Conservation (phyloP, 345 rosid species). For the thale cress (Arabidopsis thaliana) region DNA sequence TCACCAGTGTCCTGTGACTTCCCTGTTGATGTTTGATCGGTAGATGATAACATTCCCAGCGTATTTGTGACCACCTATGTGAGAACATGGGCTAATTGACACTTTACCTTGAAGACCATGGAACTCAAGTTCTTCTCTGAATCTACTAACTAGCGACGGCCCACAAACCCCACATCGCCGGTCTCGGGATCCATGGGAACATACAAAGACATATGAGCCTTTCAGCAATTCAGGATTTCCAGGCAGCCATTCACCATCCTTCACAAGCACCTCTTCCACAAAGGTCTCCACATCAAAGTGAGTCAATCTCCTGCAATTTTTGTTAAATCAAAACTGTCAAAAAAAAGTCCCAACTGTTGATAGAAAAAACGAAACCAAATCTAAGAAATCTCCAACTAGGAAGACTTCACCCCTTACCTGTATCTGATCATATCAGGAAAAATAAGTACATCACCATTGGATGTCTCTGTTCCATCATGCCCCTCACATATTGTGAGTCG, state of each 20-base stretch:
- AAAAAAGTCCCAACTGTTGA: slow-evolving; percentile 20
- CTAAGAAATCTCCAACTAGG: slow-evolving; percentile 18
- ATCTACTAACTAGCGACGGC: slow-evolving; percentile 74
- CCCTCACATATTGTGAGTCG: slow-evolving; percentile 95
- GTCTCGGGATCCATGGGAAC: slow-evolving; percentile 93
- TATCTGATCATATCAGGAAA: slow-evolving; percentile 99
- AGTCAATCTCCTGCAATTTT: slow-evolving; percentile 90
- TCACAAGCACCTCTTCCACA: slow-evolving; percentile 97
- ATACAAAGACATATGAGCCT: slow-evolving; percentile 88
- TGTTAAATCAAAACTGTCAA: slow-evolving; percentile 21
- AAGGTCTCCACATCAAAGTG: slow-evolving; percentile 99
- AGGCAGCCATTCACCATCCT: slow-evolving; percentile 91
- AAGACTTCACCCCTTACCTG: slow-evolving; percentile 55
- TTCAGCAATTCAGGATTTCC: slow-evolving; percentile 83
- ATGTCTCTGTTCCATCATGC: slow-evolving; percentile 96
- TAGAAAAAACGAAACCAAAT: slow-evolving; percentile 20
- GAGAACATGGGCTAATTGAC: slow-evolving; percentile 96
- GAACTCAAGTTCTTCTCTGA: slow-evolving; percentile 83
- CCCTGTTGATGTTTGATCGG: slow-evolving; percentile 61
- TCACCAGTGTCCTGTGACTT: slow-evolving; percentile 88
- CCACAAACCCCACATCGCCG: slow-evolving; percentile 95
- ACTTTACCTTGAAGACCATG: slow-evolving; percentile 82
- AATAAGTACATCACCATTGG: slow-evolving; percentile 94
- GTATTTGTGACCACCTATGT: slow-evolving; percentile 92
- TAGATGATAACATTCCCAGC: slow-evolving; percentile 96